Conservation (phyloP, 2,329 filamentous ascomycete genomes). For the Aureobasidium pullulans region DNA sequence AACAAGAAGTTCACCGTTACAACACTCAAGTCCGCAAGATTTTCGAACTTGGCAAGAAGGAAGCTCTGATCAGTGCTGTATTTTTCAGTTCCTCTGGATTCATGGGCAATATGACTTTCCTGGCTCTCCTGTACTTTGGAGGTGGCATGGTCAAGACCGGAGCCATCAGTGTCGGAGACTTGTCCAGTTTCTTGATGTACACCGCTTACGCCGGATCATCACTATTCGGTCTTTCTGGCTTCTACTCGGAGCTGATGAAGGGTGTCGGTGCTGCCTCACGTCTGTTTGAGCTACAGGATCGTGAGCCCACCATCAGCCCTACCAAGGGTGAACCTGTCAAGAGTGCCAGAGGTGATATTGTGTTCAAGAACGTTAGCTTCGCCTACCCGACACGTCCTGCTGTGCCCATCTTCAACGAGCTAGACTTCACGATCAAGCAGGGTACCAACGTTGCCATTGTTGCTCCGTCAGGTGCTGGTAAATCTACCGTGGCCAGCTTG, state of each 20-base stretch:
- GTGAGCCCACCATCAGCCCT: conserved; percentile 75
- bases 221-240: conserved; percentile 87
- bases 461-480: conserved; percentile 89
- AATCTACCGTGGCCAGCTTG: conserved; percentile 90
- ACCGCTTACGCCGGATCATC: conserved; percentile 80
- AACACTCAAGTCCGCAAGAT: conserved; percentile 89
- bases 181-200: conserved; percentile 98
- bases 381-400: conserved; percentile 90
- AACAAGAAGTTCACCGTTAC: conserved; percentile 83
- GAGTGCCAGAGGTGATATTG: conserved; percentile 82
- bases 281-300: conserved; percentile 91
- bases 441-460: conserved; percentile 95
- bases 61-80: conserved; percentile 80
- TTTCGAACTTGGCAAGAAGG: conserved; percentile 77
- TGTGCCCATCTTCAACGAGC: conserved; percentile 79
- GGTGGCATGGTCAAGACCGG: conserved; percentile 84
- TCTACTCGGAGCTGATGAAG: conserved; percentile 99
- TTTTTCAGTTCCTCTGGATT: conserved; percentile 86
- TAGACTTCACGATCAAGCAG: conserved; percentile 85
- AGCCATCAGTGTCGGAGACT: conserved; percentile 78
- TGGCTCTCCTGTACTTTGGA: conserved; percentile 83
- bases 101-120: conserved; percentile 92
- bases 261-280: conserved; percentile 94
- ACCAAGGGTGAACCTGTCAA: conserved; percentile 72
- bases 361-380: conserved; percentile 78